Conservation (phyloP, 2,329 filamentous ascomycete genomes). For the Dryadomyces quercus-mongolicae region DNA sequence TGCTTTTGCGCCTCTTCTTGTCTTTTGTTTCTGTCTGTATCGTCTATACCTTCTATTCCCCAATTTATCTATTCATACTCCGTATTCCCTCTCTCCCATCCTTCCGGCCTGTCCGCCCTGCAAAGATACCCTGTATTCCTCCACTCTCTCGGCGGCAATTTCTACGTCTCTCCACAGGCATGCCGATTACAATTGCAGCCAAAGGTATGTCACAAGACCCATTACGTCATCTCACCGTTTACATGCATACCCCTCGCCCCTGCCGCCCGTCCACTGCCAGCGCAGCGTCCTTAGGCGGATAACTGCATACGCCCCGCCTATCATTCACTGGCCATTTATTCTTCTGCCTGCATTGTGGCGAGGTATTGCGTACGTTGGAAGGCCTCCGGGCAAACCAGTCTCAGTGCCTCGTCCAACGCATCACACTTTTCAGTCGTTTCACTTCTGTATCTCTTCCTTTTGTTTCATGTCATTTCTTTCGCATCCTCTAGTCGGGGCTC, state of each 20-base stretch:
- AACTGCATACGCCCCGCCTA: slow-evolving; percentile 1
- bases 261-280: neutral
- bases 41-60: neutral
- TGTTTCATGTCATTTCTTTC: neutral
- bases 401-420: neutral
- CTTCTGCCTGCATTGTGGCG: slow-evolving; percentile 2
- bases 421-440: neutral
- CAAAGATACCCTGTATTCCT: no score
- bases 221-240: slow-evolving; percentile 17
- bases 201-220: slow-evolving; percentile 22
- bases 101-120: no score
- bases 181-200: slow-evolving; percentile 24
- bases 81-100: no score
- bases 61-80: neutral
- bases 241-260: neutral
- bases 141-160: neutral
- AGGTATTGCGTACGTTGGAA: neutral
- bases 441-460: neutral
- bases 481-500: no score
- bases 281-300: neutral
- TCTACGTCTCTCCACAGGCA: slow-evolving; percentile 7
- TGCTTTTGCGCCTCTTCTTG: neutral
- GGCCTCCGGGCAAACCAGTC: neutral
- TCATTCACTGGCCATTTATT: neutral
- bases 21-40: neutral